phyloP scores from a whole-genome alignment of 306 rosid species.

The Sindora glabra region DNA sequence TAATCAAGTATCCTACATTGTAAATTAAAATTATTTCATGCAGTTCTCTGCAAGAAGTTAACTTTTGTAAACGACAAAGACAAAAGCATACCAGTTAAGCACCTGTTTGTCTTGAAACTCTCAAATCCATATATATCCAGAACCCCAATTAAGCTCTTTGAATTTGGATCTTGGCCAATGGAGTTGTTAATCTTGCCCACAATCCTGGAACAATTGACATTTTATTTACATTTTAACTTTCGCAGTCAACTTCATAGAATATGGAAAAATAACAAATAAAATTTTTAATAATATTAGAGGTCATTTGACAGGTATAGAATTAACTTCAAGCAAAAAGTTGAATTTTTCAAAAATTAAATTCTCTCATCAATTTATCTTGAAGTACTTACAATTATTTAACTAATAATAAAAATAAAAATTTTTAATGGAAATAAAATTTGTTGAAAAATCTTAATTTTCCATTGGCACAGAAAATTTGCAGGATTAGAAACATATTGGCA shows the following conservation, averaged over 20 bases:
- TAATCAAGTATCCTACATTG: conserved; percentile 5
- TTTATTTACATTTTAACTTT: neutral
- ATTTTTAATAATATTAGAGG: too few species aligned
- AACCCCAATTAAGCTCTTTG: conserved; percentile 81
- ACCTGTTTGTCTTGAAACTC: conserved; percentile 99
- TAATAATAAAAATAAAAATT: too few species aligned
- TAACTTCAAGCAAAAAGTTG: too few species aligned
- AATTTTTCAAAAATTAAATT: too few species aligned
- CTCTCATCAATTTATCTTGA: too few species aligned
- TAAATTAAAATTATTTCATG: conserved; percentile 6
- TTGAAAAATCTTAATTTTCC: too few species aligned
- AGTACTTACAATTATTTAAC: too few species aligned
- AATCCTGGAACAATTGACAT: conserved; percentile 49
- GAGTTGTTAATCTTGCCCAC: conserved; percentile 83
- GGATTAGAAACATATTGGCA: too few species aligned
- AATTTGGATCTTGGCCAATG: conserved; percentile 85
- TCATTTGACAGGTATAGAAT: too few species aligned
- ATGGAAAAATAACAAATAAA: too few species aligned
- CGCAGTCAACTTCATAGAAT: neutral
- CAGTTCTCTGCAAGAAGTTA: conserved; percentile 18
- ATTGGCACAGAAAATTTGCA: too few species aligned
- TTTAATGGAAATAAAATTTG: too few species aligned
- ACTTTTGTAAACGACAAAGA: conserved; percentile 32
- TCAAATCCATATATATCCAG: conserved; percentile 98
- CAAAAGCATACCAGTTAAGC: conserved; percentile 59